Percentiles rank a stretch among this genome's conserved stretches.
phyloP scores from a whole-genome alignment of 306 rosid species.

The Dryas alaskensis region DNA sequence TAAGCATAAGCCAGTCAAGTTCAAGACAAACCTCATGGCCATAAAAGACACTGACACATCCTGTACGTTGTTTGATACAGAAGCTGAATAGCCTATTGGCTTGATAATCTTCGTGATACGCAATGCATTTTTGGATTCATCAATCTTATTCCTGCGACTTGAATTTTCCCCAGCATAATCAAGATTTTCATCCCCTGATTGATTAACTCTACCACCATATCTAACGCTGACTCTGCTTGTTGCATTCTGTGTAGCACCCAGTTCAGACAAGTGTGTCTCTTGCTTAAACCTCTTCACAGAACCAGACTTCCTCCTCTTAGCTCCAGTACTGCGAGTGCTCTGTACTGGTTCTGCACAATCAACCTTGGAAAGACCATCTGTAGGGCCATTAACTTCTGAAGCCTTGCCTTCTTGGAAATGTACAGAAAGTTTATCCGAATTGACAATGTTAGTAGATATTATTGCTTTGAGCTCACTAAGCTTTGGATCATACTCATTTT shows the following conservation, averaged over 20 bases:
- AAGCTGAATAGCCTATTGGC: slow-evolving; percentile 72
- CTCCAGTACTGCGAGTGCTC: slow-evolving; percentile 57
- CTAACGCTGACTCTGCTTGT: slow-evolving; percentile 29
- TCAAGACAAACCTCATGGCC: slow-evolving; percentile 67
- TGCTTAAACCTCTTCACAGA: slow-evolving; percentile 82
- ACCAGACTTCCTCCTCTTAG: slow-evolving; percentile 82
- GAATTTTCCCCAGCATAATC: slow-evolving; percentile 40
- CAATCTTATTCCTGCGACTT: slow-evolving; percentile 33
- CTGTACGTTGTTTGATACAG: slow-evolving; percentile 46
- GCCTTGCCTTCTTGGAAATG: slow-evolving; percentile 47
- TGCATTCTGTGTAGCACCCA: slow-evolving; percentile 38
- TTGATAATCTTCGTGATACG: slow-evolving; percentile 69
- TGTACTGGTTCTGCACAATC: slow-evolving; percentile 36
- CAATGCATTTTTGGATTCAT: slow-evolving; percentile 35
- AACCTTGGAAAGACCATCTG: slow-evolving; percentile 36
- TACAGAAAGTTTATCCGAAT: slow-evolving; percentile 40
- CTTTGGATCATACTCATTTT: slow-evolving; percentile 65
- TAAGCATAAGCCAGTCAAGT: neutral
- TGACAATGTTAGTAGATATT: slow-evolving; percentile 35
- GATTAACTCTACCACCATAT: slow-evolving; percentile 34
- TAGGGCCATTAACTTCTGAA: slow-evolving; percentile 27
- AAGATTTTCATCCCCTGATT: slow-evolving; percentile 24
- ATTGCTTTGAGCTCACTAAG: slow-evolving; percentile 73
- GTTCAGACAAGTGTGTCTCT: slow-evolving; percentile 35
- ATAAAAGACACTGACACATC: slow-evolving; percentile 64